These are phyloP conservation scores for Ceratocystis alfenasii DNA, from an alignment of 2,329 filamentous ascomycete genomes.

Conservation along the genomic window DNA sequence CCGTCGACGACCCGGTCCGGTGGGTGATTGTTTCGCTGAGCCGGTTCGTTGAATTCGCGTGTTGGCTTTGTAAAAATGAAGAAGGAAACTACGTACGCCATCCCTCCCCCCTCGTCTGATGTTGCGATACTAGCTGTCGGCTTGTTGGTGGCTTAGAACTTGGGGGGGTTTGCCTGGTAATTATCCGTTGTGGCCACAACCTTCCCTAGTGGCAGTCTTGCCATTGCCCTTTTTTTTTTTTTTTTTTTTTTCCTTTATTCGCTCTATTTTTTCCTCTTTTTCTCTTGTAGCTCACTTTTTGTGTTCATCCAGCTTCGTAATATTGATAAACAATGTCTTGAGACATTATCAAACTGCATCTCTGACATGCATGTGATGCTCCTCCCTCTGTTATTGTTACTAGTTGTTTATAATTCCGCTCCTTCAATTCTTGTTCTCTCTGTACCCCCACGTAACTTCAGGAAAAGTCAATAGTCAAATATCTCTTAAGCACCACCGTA, in stretches of 20 bases:
- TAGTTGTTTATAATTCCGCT: background rate
- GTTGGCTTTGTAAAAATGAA: background rate
- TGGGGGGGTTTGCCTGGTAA: no score
- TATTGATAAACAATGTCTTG: background rate
- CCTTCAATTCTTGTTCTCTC: background rate
- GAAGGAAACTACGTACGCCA: background rate
- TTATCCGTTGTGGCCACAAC: no score
- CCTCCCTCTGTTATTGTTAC: background rate
- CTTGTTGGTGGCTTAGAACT: background rate
- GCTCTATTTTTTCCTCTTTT: background rate
- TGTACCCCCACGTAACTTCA: conserved; percentile 2
- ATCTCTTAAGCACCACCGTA: background rate
- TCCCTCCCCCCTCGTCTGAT: background rate
- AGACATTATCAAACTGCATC: background rate
- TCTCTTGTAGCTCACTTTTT: background rate
- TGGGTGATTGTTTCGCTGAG: background rate
- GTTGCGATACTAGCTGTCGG: background rate
- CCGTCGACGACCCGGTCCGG: background rate
- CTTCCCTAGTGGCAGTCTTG: background rate
- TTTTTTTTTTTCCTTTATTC: background rate
- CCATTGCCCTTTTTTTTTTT: background rate
- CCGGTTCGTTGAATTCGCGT: background rate
- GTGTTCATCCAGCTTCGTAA: background rate
- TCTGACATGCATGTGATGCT: background rate
- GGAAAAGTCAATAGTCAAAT: background rate